Evolutionary conservation across 2,329 filamentous ascomycete species (phyloP), one percentile per base, ranked within the genome.

Genomic region (Neospermospora avenae): DNA sequence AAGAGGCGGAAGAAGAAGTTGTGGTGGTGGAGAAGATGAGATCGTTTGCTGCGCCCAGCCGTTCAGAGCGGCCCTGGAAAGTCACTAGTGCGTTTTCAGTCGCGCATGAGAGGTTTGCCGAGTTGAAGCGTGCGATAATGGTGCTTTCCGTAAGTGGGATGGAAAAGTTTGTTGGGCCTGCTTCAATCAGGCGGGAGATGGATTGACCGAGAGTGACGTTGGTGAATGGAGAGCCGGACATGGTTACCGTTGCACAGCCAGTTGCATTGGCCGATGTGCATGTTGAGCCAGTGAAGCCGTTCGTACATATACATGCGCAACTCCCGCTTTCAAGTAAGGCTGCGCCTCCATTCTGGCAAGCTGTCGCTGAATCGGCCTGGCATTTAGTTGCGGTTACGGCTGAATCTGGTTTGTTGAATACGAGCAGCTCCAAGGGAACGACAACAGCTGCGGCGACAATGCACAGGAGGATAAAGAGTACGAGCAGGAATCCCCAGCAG

Each of bases 51-150:
- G 56, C 39, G 16, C 67, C 68, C 2, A 55, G 18, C 14, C 67
- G 59, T 42, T 59, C 54, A 37, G 72, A 62, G 37, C 68, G 59
- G 3, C 87, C 88, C 67, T 90, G 84, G 73, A 97, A 96, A 0
- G 90, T 91, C 16, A 98, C 88, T 3, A 99, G 80, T 0, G 91
- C 88, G 69, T 98, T 98, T 73, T 97, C 89, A 0, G 87, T 85
- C 8, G 85, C 84, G 74, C 95, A 99, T 57, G 89, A 92, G 16
- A 96, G 78, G 65, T 88, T 88, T 34, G 83, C 84, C 5, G 81
- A 76, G 69, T 89, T 93, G 74, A 98, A 90, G 51, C 91, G 83
- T 1, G 87, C 85, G 58, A 96, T 76, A 55, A 98, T 83, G 7
- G 81, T 81, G 0, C 84, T 84, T 3, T 84, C 80, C 46, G 89